Percentiles rank a stretch among this genome's conserved stretches.
These are phyloP conservation scores for Arthrobotrys entomopaga DNA, from an alignment of 2,329 filamentous ascomycete species.

Conservation along the genomic window DNA sequence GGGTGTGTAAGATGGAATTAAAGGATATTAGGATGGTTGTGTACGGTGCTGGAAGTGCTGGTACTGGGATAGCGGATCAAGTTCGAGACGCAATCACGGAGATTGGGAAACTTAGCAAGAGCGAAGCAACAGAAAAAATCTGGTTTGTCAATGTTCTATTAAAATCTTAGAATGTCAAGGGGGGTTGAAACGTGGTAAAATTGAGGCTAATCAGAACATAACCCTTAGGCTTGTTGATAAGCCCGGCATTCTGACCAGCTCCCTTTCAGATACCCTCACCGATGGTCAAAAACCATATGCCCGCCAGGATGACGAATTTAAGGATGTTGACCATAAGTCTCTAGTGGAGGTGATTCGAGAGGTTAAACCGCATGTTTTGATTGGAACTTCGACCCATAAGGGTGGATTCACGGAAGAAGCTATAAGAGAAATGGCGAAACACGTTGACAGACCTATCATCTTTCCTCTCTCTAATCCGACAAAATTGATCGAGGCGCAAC, in stretches of 20 bases:
- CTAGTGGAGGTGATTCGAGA: constrained; percentile 75
- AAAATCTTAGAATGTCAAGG: neutral
- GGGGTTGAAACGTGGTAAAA: neutral
- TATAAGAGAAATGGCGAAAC: constrained; percentile 77
- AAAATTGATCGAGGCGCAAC: constrained; percentile 81
- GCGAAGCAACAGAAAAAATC: constrained; percentile 82
- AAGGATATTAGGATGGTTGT: constrained; percentile 76
- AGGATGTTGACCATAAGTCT: constrained; percentile 67
- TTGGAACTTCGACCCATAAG: constrained; percentile 84
- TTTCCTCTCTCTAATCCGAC: constrained; percentile 89
- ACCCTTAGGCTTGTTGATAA: constrained; percentile 78
- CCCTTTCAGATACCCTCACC: constrained; percentile 71
- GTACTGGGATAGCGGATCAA: constrained; percentile 76
- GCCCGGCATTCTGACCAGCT: constrained; percentile 76
- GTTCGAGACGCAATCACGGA: constrained; percentile 80
- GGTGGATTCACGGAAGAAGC: constrained; percentile 79
- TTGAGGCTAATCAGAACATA: neutral
- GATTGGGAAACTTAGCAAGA: constrained; percentile 72
- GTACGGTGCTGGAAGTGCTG: constrained; percentile 81
- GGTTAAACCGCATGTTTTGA: constrained; percentile 81
- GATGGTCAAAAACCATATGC: constrained; percentile 75
- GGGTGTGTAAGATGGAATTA: constrained; percentile 74
- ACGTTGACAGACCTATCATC: constrained; percentile 77
- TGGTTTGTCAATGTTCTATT: constrained; percentile 67
- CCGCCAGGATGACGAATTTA: constrained; percentile 73